Evolutionary conservation across 208 protist species (phyloP).

Genomic region (Trypanosoma theileri): DNA sequence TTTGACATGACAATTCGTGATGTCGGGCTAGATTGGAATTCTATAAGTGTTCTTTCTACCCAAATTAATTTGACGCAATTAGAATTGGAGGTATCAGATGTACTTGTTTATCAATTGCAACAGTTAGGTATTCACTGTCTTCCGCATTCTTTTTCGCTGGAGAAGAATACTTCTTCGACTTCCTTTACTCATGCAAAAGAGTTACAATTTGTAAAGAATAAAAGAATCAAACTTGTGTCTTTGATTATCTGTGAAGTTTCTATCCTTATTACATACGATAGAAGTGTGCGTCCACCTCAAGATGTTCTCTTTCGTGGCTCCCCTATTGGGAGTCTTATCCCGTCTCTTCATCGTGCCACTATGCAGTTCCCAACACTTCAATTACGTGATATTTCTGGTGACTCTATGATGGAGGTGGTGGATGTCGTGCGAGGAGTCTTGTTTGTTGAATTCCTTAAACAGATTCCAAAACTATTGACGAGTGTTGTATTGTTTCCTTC

Average conservation of each 20-base stretch:
- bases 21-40: constrained; percentile 15
- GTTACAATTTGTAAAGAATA: constrained; percentile 19
- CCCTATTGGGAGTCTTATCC: constrained; percentile 42
- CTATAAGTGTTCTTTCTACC: constrained; percentile 31
- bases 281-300: constrained; percentile 43
- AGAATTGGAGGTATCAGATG: constrained; percentile 50
- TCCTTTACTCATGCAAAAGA: neutral
- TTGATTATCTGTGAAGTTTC: constrained; percentile 36
- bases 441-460: constrained; percentile 45
- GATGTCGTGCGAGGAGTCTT: constrained; percentile 39
- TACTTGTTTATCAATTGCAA: constrained; percentile 60
- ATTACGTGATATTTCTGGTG: constrained; percentile 38
- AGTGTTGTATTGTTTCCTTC: constrained; percentile 46
- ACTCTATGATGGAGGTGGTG: constrained; percentile 33
- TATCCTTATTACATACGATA: constrained; percentile 56
- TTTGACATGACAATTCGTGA: constrained; percentile 52
- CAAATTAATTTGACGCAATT: constrained; percentile 45
- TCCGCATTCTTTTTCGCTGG: constrained; percentile 6
- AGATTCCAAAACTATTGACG: constrained; percentile 48
- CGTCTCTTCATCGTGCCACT: constrained; percentile 54
- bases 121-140: constrained; percentile 25
- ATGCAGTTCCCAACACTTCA: constrained; percentile 44
- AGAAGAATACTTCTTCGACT: too few relatives aligned
- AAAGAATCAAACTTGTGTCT: constrained; percentile 28
- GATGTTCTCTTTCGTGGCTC: constrained; percentile 54